phyloP scores from a whole-genome alignment of 257 asterid genomes.

The Petunia secreta region DNA sequence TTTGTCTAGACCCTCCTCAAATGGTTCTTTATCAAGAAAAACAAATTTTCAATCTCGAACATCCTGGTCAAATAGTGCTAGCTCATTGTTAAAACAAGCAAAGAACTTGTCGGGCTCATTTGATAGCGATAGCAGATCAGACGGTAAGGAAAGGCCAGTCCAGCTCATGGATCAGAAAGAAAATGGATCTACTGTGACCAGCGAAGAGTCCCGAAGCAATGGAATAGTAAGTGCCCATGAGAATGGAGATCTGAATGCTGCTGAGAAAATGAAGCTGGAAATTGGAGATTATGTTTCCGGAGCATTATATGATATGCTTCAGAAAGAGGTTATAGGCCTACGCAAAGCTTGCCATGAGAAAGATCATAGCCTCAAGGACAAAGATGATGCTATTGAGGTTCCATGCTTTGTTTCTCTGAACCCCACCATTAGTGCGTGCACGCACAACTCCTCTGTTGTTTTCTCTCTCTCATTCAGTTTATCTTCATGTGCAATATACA shows the following conservation, averaged over 20 bases:
- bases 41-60: slow-evolving; percentile 37
- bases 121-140: slow-evolving; percentile 45
- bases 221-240: slow-evolving; percentile 45
- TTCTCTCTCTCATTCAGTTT: background rate
- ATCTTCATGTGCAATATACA: slow-evolving; percentile 34
- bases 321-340: slow-evolving; percentile 78
- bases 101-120: slow-evolving; percentile 46
- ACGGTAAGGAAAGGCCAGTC: slow-evolving; percentile 36
- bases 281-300: slow-evolving; percentile 75
- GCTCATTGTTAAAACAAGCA: slow-evolving; percentile 48
- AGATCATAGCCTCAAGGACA: slow-evolving; percentile 79
- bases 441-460: background rate
- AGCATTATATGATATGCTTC: slow-evolving; percentile 74
- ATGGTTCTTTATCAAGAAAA: slow-evolving; percentile 50
- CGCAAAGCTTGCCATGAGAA: slow-evolving; percentile 77
- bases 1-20: slow-evolving; percentile 26
- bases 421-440: background rate
- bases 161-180: slow-evolving; percentile 40
- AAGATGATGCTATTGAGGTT: slow-evolving; percentile 88
- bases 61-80: slow-evolving; percentile 38
- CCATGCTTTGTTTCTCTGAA: background rate
- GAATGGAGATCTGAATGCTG: slow-evolving; percentile 43
- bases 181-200: slow-evolving; percentile 24
- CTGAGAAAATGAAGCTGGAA: slow-evolving; percentile 47
- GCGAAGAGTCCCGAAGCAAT: slow-evolving; percentile 42